Conservation (phyloP, 2,329 filamentous ascomycete genomes). For the Calonectria honghensis region DNA sequence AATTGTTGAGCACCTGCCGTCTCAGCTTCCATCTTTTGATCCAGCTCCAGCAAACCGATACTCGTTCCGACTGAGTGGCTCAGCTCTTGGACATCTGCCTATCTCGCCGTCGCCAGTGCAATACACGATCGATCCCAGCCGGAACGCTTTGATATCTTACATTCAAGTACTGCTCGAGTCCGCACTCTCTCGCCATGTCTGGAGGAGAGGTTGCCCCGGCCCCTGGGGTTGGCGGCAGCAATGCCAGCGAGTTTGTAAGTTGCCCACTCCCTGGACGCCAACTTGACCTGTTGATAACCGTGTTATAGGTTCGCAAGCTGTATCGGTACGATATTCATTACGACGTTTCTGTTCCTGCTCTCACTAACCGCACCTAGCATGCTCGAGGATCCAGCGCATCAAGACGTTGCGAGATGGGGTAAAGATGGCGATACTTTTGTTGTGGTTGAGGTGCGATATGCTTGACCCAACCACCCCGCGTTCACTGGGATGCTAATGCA, state of each 20-base stretch:
- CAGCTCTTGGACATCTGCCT: constrained; percentile 38
- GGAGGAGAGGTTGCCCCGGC: constrained; percentile 57
- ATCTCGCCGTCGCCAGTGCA: constrained; percentile 37
- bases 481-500: constrained; percentile 38
- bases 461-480: constrained; percentile 36
- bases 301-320: constrained; percentile 90
- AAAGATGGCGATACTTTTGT: constrained; percentile 97
- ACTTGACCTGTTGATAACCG: constrained; percentile 54
- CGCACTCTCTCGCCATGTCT: constrained; percentile 56
- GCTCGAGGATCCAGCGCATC: constrained; percentile 95
- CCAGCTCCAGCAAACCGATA: constrained; percentile 39
- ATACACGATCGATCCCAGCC: constrained; percentile 27
- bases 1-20: constrained; percentile 11
- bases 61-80: constrained; percentile 48
- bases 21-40: constrained; percentile 19
- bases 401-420: constrained; percentile 95
- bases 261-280: not conserved
- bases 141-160: constrained; percentile 29
- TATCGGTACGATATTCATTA: constrained; percentile 84
- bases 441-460: constrained; percentile 86
- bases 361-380: constrained; percentile 70
- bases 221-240: constrained; percentile 75
- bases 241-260: constrained; percentile 97
- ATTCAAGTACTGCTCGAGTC: constrained; percentile 4
- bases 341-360: not conserved